These are phyloP conservation scores for Hirschfeldia incana DNA, from an alignment of 345 rosid genomes.

Conservation along the genomic window DNA sequence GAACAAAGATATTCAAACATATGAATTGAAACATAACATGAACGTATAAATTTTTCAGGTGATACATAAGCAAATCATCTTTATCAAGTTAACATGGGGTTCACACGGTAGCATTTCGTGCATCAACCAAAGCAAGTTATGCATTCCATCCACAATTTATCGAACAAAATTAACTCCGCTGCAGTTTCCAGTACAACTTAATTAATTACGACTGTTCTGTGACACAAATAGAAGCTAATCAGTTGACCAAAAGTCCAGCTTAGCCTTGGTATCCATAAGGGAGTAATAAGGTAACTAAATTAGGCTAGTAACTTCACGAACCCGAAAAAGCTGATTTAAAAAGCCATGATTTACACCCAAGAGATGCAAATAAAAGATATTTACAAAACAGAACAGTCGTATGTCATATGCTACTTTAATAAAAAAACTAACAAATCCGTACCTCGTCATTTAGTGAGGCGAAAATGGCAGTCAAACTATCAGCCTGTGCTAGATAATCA, in stretches of 20 bases:
- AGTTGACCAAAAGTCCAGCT: constrained; percentile 18
- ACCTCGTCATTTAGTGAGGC: constrained; percentile 99
- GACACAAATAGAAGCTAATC: constrained; percentile 20
- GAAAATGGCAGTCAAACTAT: constrained; percentile 90
- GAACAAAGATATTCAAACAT: constrained; percentile 29
- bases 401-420: constrained; percentile 17
- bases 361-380: constrained; percentile 8
- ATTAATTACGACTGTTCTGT: constrained; percentile 8
- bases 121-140: constrained; percentile 13
- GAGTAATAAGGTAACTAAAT: neutral
- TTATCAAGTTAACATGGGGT: constrained; percentile 19
- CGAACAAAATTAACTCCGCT: neutral
- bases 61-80: constrained; percentile 23
- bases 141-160: constrained; percentile 20
- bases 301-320: constrained; percentile 14
- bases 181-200: constrained; percentile 19
- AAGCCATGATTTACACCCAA: constrained; percentile 6
- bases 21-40: constrained; percentile 17
- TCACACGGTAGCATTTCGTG: constrained; percentile 6
- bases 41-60: constrained; percentile 5
- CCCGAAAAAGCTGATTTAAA: neutral
- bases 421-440: constrained; percentile 25
- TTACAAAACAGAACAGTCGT: constrained; percentile 2
- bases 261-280: constrained; percentile 9
- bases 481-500: constrained; percentile 96